Base-by-base conservation (phyloP, 1,284 basidiomycete species). In the Boletus semigastroideus region DNA sequence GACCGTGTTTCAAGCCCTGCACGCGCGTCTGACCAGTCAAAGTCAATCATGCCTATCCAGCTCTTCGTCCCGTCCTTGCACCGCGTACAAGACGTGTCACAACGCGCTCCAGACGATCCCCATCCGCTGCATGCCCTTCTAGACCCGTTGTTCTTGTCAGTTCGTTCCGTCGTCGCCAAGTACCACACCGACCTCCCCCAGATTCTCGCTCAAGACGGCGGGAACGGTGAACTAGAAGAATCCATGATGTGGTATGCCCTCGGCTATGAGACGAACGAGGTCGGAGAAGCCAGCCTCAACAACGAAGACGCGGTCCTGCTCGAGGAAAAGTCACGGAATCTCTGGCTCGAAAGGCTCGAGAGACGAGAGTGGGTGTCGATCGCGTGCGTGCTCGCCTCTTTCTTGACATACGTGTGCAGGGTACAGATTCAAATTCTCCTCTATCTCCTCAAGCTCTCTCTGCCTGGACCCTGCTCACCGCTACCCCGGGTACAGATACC, bases 171-270 rank as follows among this genome's bases (percentile, higher is more conserved):
- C 8, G 69, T 77, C 3, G 73, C 78, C 39, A 90, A 90, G 64
- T 90, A 87, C 59, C 79, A 83, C 55, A 68, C 71, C 0, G 82
- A 83, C 22, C 73, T 90, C 1, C 75, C 79, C 0, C 73, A 76
- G 51, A 77, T 86, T n/a, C 73, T 88, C 4, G 65, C 69, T 0
- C 75, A 82, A 43, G 79, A 78, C 4, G 80, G 79, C 16, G 84
- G 80, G 3, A 75, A 74, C 8, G 82, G 78, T 2, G 84, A 83
- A 53, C 68, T 78, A 36, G 87, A 90, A 57, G 84, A 86, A 52
- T 75, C 74, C 4, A 82, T 87, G 76, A 85, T 90, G 84, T 87
- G 83, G 83, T 88, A 79, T 55, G 77, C 80, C 0, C 68, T 84
- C 25, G 74, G 74, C 40, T 75, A 84, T 63, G 87, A 86, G 62